Evolutionary conservation across 164 flowering plant genomes (phyloP).

Genomic region (Annona squamosa): DNA sequence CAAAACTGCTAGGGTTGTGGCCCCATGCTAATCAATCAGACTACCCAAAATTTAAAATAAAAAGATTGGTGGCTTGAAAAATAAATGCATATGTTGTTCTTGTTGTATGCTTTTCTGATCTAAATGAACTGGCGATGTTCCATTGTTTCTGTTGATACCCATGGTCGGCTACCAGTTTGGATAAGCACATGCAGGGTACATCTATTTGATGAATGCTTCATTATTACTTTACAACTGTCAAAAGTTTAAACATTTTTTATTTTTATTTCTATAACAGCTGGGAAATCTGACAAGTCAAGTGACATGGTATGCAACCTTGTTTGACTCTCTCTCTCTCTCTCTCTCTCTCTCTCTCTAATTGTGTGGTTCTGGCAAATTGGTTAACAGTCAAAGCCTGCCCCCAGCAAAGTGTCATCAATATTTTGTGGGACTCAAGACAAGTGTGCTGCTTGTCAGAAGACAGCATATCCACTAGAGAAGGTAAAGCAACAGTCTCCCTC

Average conservation of each 20-base stretch:
- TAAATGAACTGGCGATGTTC: too few species aligned
- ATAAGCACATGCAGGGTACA: not conserved
- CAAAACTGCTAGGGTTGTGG: too few species aligned
- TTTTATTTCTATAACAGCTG: conserved; percentile 14
- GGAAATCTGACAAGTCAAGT: conserved; percentile 23
- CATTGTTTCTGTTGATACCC: too few species aligned
- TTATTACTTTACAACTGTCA: too few species aligned
- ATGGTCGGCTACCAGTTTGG: not conserved
- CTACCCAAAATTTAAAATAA: not conserved
- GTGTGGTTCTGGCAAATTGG: not conserved
- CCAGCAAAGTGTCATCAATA: conserved; percentile 42
- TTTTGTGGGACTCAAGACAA: conserved; percentile 67
- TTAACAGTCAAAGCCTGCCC: conserved; percentile 29
- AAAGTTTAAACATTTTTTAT: not conserved
- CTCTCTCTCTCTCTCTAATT: not conserved
- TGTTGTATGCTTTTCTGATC: too few species aligned
- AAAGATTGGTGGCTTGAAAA: too few species aligned
- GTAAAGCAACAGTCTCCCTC: conserved; percentile 16
- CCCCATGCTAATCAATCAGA: not conserved
- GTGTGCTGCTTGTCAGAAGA: conserved; percentile 47
- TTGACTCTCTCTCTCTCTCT: not conserved
- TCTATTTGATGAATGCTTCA: not conserved
- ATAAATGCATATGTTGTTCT: too few species aligned
- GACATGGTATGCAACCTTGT: conserved; percentile 23
- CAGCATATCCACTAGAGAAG: conserved; percentile 64